Evolutionary conservation across 805 yeast species (phyloP), one percentile per base, ranked within the genome.

Genomic region (Monosporozyma aerobia): DNA sequence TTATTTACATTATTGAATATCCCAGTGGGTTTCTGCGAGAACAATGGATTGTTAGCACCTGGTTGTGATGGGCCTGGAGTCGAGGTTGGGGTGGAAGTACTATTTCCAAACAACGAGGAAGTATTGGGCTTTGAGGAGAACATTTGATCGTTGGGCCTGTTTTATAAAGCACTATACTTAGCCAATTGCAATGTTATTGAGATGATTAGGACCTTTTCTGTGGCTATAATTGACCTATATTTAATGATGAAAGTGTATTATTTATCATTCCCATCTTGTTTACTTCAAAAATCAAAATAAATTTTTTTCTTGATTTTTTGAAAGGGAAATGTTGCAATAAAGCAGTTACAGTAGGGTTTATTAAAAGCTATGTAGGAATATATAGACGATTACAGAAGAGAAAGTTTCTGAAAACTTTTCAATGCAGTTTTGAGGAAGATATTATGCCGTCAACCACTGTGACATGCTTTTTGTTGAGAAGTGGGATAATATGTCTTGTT

Each of bases 1-100:
- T 54, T 55, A 30, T 53, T 59, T 16, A 54, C 41, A 48, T 56
- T 59, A 5, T 67, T 66, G 51, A 65, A 63, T 27, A 64, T 50
- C 8, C 58, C 54, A 23, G 55, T 58, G 3, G 62, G 53, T 33
- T 65, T 64, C 27, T 57, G 56, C 14, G 61, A 58, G 13, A 57
- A 54, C 49, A 54, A 61, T 23, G 59, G 52, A 16, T 57, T 60
- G 48, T 56, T 61, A 9, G 39, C 30, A 5, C 40, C 19, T 23
- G 56, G 57, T 23, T 48, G 48, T 4, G 66, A 47, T 22, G 67
- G 57, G 6, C 63, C 59, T 4, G 69, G 65, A 6, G 70, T 68
- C 14, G 69, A 65, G 10, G 67, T 64, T 27, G 70, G 70, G 5
- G 70, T 63, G 10, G 69, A 63, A 5, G 68, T 60, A 51, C 57